Base-by-base conservation (phyloP, 306 rosid genomes). In the Trichosanthes cucumerina region DNA sequence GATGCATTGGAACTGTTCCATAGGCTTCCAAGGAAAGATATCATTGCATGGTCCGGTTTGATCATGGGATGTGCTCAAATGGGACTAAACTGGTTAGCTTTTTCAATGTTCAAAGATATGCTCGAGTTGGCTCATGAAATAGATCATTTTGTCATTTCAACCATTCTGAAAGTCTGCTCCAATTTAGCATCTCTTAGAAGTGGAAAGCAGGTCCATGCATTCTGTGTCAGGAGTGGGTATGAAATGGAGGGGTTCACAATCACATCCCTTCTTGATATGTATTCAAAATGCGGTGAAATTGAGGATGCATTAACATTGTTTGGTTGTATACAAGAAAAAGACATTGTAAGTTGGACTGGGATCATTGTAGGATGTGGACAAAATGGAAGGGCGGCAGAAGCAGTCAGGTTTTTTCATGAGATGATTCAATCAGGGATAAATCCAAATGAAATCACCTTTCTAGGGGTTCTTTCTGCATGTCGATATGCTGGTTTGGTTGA, bases 311-410 rank as follows among this genome's bases (percentile, higher is more conserved):
- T 93, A 65, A 81, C 84, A 60, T 76, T 93, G 85, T 90, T 93
- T 84, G 44, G n/a, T 41, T 76, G 81, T 72, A 76, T 77, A 47
- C 85, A 80, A 26, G 87, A 92, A 82, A 80, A 80, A 6, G 98
- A 93, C 82, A 82, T 82, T 4, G 80, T 89, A 70, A 87, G 93
- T 88, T 93, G 98, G 97, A 93, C 97, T 0, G 94, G 94, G 83
- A 89, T 92, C 76, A 92, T 93, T 81, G 93, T 92, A 65, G 98
- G 98, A 62, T 90, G 97, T 78, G 98, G 92, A 65, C 91, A 92
- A 84, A 93, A 93, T 81, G 97, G 98, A 85, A 89, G 86, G 83
- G 88, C 94, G 4, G 79, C 68, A 4, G 90, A 88, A 81, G 98
- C 96, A 69, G 84, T 89, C 58, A 80, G 33, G 23, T 80, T 88